Base-by-base conservation (phyloP, 2,329 filamentous ascomycete genomes). In the Ophiostoma himal-ulmi region DNA sequence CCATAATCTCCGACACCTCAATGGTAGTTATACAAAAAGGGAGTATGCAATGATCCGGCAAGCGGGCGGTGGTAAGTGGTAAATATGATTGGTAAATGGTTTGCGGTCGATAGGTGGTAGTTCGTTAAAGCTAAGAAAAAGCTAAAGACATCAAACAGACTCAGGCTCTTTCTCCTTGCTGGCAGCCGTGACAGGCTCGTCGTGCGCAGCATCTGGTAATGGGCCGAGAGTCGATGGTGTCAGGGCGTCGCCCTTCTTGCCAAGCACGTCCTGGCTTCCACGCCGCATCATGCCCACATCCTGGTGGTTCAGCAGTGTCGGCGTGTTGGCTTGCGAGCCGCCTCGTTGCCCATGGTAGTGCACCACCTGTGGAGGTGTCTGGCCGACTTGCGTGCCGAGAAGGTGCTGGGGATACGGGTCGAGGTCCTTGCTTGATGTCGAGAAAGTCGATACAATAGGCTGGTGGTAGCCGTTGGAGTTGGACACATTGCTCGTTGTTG, bases 381-480 rank as follows among this genome's bases (percentile, higher is more conserved):
- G 87, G 20, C 87, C 87, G 54, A 85, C 84, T 74, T 88, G 85
- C 2, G 86, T 83, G 20, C 87, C 88, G 5, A 90, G 79, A 68
- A 89, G 82, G 74, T 90, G 86, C 37, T 87, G 89, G 5, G 88
- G 88, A 75, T 90, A 90, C 0, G 86, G 88, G 75, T 90, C 86
- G 41, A 91, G 80, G 76, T 91, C 88, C 77, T 88, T 89, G 78
- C 88, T 90, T 11, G 88, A 90, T 1, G 88, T 91, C 48, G 88
- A 90, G 75, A 91, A 91, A 30, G 87, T 89, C 64, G 88, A 90
- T 62, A 90, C 85, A 30, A 90, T 81, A 5, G 88, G 88, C 76
- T 89, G 87, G 76, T 88, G 87, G 75, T 90, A 90, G n/a, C 87
- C 88, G 77, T 89, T 68, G 67, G 84, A 80, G 77, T 89, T 68